Evolutionary conservation across 2,329 filamentous ascomycete genomes (phyloP), one percentile per base, ranked within the genome.

Genomic region (Aspergillus alliaceus): DNA sequence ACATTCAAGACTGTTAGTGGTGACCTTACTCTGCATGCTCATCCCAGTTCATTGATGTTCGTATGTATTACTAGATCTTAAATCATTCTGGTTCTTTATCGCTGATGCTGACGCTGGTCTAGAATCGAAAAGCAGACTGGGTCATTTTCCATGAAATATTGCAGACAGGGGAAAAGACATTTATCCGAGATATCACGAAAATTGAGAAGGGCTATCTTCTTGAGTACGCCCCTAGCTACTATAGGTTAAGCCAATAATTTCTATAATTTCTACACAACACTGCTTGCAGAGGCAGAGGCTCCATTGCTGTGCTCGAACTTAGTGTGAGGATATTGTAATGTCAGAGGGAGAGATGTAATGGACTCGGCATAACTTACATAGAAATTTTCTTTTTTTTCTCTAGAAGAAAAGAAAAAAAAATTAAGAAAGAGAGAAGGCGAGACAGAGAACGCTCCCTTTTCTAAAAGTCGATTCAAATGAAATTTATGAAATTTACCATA

Each of bases 111-210:
- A 68, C 57, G 18, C 15, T 54, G 39, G 15, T 49, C 2, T 64
- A 83, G 81, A 96, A 96, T 74, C 87, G 93, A 56, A 97, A 96
- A 78, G 91, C 91, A 11, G 92, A 97, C 62, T 98, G 93, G 92
- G 92, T 98, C 9, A 84, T 99, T 32, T 99, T 97, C 70, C 90
- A 96, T 67, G 93, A 97, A 76, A 86, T 96, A 35, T 86, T 96
- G 81, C 91, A 98, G 77, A 96, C 90, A 4, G 86, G 89, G 9
- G 86, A 85, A 62, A 98, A 98, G 80, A 92, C 85, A 0, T 98
- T 89, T 71, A 96, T 99, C 66, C 83, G 91, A 54, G 93, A 98
- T 74, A 80, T 98, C 58, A 95, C 88, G n/a, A 95, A 91, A 78
- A 90, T 98, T 66, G 90, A 97, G 72, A 96, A 91, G 81, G 81